Conservation (phyloP, 192 early-diverging fungal genomes). For the Lobosporangium transversale region DNA sequence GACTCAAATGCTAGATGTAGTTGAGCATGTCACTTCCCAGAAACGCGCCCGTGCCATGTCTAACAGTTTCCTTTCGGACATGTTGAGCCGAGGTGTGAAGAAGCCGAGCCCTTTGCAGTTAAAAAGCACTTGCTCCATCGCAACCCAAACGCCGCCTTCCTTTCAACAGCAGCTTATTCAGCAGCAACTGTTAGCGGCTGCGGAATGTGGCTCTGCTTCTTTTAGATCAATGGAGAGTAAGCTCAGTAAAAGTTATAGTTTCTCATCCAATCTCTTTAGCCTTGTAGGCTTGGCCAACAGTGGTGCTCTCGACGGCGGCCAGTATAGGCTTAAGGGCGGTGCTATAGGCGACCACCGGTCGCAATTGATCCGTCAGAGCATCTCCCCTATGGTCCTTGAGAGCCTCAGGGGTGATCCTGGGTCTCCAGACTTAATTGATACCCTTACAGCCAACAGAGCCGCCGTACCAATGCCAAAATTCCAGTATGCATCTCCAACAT, state of each 20-base stretch:
- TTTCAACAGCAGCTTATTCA: slow-evolving; percentile 12
- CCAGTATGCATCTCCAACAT: slow-evolving; percentile 44
- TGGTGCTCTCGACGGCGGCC: not conserved
- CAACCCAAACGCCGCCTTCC: slow-evolving; percentile 29
- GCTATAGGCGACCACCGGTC: slow-evolving; percentile 20
- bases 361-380: slow-evolving; percentile 16
- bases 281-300: slow-evolving; percentile 9
- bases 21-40: slow-evolving; percentile 43
- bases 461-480: slow-evolving; percentile 16
- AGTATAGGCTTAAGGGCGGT: slow-evolving; percentile 29
- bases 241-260: slow-evolving; percentile 20
- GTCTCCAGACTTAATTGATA: slow-evolving; percentile 14
- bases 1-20: slow-evolving; percentile 50
- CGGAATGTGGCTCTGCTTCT: not conserved
- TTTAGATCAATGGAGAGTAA: slow-evolving; percentile 8
- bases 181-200: not conserved
- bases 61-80: slow-evolving; percentile 47
- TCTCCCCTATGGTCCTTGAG: slow-evolving; percentile 22
- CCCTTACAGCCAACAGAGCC: not conserved
- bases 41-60: slow-evolving; percentile 44
- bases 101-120: slow-evolving; percentile 17
- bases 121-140: slow-evolving; percentile 23
- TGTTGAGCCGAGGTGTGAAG: slow-evolving; percentile 48
- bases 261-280: slow-evolving; percentile 22
- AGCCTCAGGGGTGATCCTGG: slow-evolving; percentile 25